Base-by-base conservation (phyloP, 23 red algal species). In the Cyanidioschyzon merolae region DNA sequence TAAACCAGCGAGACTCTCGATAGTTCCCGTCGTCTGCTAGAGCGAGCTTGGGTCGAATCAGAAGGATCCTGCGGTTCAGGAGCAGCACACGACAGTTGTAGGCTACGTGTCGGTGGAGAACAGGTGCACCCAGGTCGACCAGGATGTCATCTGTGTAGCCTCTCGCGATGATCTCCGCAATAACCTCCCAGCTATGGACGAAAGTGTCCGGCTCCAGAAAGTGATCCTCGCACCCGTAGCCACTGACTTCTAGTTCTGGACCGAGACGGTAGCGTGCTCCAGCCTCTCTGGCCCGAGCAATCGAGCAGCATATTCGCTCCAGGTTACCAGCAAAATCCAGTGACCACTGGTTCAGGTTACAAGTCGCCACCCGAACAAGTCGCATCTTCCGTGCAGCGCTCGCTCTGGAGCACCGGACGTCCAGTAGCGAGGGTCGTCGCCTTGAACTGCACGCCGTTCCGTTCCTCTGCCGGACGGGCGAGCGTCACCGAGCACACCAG, bases 11-110 rank as follows among this genome's bases (percentile, higher is more conserved):
- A n/a, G 94, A 68, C 79, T 98, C 94, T 34, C 94, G 71, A 57
- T 98, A 98, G 81, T 98, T 98, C 12, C 88, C 94, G 45, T 91
- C 76, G 41, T 89, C 94, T 21, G 94, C 94, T 38, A 98, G 84
- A 35, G 59, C 80, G 2, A 86, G 77, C 80, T 98, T 98, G 0
- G 94, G 94, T 75, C 94, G 59, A 24, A 98, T 67, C 36, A 98
- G 77, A 31, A 91, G 30, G 27, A 98, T 75, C 40, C 79, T 45
- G n/a, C 85, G 38, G 50, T 89, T 79, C 41, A 86, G 75, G 36
- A 91, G 67, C 27, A 91, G 68, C 37, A 91, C 82, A 36, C 94
- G 89, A 50, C 79, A 84, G 58, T 98, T 98, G 68, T 98, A 98
- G 0, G 82, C 68, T 1, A 91, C 94, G 74, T 79, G 86, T 39